These are phyloP conservation scores for Chaetomiaceae sp. DNA, from an alignment of 2,329 filamentous ascomycete genomes.

Conservation along the genomic window DNA sequence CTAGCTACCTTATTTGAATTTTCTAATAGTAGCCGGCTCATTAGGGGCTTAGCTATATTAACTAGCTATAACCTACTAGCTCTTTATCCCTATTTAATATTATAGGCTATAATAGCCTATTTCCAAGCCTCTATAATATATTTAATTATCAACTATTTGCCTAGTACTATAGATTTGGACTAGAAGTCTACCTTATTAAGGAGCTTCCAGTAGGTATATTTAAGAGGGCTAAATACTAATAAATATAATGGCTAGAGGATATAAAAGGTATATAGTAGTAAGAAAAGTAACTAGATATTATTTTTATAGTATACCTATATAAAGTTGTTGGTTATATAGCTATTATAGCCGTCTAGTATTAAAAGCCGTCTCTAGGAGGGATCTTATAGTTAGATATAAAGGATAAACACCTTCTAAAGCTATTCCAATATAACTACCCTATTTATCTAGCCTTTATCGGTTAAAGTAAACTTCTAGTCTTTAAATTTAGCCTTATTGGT, in stretches of 20 bases:
- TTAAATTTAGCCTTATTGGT: background rate
- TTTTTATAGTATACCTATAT: background rate
- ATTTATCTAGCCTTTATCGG: background rate
- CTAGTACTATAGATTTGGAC: too few relatives aligned
- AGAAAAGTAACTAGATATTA: background rate
- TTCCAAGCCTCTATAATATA: too few relatives aligned
- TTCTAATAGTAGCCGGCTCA: too few relatives aligned
- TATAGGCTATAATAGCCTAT: too few relatives aligned
- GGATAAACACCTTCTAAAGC: background rate
- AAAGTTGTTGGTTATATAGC: background rate
- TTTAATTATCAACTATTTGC: too few relatives aligned
- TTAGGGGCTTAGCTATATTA: too few relatives aligned
- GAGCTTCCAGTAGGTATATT: background rate
- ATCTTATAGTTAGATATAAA: background rate
- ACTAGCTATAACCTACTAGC: too few relatives aligned
- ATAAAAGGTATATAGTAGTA: background rate
- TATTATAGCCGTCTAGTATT: background rate
- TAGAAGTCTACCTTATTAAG: background rate
- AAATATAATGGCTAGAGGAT: background rate
- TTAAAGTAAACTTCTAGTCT: background rate
- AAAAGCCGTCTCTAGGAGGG: background rate
- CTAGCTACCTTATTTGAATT: too few relatives aligned
- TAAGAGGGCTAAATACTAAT: background rate
- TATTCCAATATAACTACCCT: background rate
- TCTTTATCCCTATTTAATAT: too few relatives aligned